These are phyloP conservation scores for Myochromella boudieri DNA, from an alignment of 768 basidiomycete species.

Conservation along the genomic window DNA sequence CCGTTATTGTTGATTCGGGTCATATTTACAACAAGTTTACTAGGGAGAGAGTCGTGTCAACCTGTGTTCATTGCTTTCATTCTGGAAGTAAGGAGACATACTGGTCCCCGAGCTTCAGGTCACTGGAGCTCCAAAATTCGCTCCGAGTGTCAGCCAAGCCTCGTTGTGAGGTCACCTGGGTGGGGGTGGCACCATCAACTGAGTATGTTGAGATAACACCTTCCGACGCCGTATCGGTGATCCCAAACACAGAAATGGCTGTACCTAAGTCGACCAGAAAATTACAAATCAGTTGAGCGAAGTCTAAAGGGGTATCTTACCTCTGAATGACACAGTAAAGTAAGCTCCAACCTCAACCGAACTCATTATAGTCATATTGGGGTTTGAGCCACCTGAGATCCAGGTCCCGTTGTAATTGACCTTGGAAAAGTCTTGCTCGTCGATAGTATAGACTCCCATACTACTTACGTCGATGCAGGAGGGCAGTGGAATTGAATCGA, in stretches of 20 bases:
- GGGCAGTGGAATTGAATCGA: too few species aligned
- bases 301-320: constrained; percentile 14
- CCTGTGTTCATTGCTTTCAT: neutral
- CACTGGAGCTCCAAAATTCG: constrained; percentile 34
- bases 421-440: constrained; percentile 33
- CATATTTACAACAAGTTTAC: constrained; percentile 34
- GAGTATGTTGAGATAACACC: constrained; percentile 37
- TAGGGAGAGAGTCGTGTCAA: constrained; percentile 11
- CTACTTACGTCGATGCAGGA: too few species aligned
- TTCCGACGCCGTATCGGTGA: constrained; percentile 31
- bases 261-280: constrained; percentile 23
- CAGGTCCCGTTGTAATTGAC: constrained; percentile 34
- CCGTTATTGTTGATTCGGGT: constrained; percentile 25
- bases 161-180: constrained; percentile 24
- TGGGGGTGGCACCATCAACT: constrained; percentile 28
- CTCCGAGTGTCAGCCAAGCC: constrained; percentile 29
- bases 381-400: constrained; percentile 30
- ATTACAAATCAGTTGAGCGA: neutral
- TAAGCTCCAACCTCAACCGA: constrained; percentile 32
- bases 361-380: constrained; percentile 30
- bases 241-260: constrained; percentile 33
- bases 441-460: too few species aligned
- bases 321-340: constrained; percentile 33
- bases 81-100: constrained; percentile 21
- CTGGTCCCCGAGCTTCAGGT: constrained; percentile 28